Evolutionary conservation across 768 basidiomycete species (phyloP), one percentile per base, ranked within the genome.

Genomic region (Ephemerocybe angulata): DNA sequence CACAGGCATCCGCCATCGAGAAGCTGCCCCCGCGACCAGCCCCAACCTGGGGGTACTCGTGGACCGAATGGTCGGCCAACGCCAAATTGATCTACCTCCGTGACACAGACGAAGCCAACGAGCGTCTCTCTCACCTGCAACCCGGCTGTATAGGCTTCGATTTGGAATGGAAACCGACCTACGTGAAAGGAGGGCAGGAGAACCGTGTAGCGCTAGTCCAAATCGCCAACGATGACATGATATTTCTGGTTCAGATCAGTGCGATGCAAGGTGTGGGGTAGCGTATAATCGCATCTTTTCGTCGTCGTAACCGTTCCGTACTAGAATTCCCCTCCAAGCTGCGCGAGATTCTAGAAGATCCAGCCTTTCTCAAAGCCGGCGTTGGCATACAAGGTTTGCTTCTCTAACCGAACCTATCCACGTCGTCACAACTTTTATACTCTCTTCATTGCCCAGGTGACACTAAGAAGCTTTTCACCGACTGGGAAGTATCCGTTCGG

Each of bases 181-280:
- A 70, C 60, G 58, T 60, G 43, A 84, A 81, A 63, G 82, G 85
- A 19, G 63, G 68, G 24, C 62, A 69, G 25, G 79, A 85, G 66
- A 87, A 91, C 63, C 86, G 77, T 22, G 84, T 88, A 19, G 83
- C 90, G 2, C 76, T 92, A 22, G 76, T 92, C 3, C 90, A 93
- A 64, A 77, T 92, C 17, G 85, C 88, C 2, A 82, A 74, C 58
- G 62, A 69, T 3, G 65, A 81, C 3, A 72, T 67, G 12, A 79
- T 89, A 22, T 67, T 87, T 25, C 79, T 92, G 3, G 65, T 90
- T 5, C 90, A 92, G 58, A 62, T 91, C 50, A 78, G 73, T 53
- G 72, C 72, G 30, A 91, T 91, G 86, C 61, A 53, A 64, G 68
- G 77, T 78, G 68, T 48, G 55, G n/a, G 17, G 17, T 35, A 42